Conservation (phyloP, 148 eudicot genomes). For the Rhododendron simsii region DNA sequence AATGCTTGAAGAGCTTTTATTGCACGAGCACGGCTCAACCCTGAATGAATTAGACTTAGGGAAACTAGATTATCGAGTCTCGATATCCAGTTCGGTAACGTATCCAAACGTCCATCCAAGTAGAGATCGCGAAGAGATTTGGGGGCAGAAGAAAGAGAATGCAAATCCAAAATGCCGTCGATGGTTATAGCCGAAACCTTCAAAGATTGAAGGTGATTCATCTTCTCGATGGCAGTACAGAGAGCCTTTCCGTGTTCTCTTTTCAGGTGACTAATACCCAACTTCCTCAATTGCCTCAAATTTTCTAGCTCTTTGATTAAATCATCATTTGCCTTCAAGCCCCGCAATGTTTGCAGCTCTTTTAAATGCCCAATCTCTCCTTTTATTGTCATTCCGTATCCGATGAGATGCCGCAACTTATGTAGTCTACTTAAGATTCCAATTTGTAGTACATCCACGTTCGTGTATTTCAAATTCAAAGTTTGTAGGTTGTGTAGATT, state of each 20-base stretch:
- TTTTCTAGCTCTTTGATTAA: background rate
- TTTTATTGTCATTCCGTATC: no score
- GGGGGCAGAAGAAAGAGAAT: background rate
- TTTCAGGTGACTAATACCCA: background rate
- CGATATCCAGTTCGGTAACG: background rate
- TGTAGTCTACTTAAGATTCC: background rate
- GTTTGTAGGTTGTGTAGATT: constrained; percentile 1
- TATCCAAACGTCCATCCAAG: background rate
- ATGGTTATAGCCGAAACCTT: background rate
- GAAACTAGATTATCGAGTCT: background rate
- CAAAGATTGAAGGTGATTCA: background rate
- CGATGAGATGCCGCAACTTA: constrained; percentile 5
- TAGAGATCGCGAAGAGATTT: background rate
- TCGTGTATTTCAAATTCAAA: background rate
- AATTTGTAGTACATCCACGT: background rate
- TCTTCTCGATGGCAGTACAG: no score
- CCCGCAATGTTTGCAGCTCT: background rate
- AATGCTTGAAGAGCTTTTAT: background rate
- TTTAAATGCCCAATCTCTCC: background rate
- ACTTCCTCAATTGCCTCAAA: background rate
- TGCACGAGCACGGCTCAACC: background rate
- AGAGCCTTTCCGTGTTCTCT: background rate
- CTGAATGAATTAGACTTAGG: background rate
- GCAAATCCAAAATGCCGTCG: background rate
- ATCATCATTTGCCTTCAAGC: background rate